Conservation (phyloP, 2,329 filamentous ascomycete genomes). For the Fusarium papillatum region DNA sequence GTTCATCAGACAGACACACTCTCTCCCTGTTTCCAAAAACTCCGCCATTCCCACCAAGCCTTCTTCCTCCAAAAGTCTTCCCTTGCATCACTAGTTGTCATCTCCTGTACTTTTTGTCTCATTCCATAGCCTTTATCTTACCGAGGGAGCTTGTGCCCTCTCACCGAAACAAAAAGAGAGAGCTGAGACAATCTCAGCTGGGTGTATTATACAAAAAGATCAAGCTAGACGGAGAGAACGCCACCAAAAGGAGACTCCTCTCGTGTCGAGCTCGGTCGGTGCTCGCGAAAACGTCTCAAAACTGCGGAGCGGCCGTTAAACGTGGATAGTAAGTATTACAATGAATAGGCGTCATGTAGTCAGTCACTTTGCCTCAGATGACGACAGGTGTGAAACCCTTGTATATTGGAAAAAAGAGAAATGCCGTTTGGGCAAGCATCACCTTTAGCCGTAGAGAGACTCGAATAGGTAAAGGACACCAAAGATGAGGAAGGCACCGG, state of each 20-base stretch:
- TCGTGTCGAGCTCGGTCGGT: constrained; percentile 2
- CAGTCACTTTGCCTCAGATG: constrained; percentile 27
- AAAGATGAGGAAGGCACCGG: constrained; percentile 90
- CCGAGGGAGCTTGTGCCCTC: constrained; percentile 14
- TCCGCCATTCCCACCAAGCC: background rate
- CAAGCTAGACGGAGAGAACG: constrained; percentile 1
- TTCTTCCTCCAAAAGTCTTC: background rate
- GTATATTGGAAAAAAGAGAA: constrained; percentile 25
- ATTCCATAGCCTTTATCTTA: constrained; percentile 5
- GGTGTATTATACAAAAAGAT: constrained; percentile 32
- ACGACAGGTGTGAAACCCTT: constrained; percentile 20
- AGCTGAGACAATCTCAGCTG: constrained; percentile 31
- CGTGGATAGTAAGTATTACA: constrained; percentile 29
- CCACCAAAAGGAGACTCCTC: background rate
- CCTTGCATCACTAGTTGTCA: constrained; percentile 18
- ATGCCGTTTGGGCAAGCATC: constrained; percentile 7
- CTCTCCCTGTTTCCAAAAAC: constrained; percentile 11
- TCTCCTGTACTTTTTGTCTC: constrained; percentile 2
- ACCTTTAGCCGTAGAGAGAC: constrained; percentile 69
- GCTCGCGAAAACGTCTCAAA: constrained; percentile 9
- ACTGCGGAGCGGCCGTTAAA: constrained; percentile 33
- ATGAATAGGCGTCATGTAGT: constrained; percentile 34
- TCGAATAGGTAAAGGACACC: constrained; percentile 93
- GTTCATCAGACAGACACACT: background rate
- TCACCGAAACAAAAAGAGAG: background rate